Evolutionary conservation across 306 rosid genomes (phyloP), one percentile per base, ranked within the genome.

Genomic region (Fagus crenata): DNA sequence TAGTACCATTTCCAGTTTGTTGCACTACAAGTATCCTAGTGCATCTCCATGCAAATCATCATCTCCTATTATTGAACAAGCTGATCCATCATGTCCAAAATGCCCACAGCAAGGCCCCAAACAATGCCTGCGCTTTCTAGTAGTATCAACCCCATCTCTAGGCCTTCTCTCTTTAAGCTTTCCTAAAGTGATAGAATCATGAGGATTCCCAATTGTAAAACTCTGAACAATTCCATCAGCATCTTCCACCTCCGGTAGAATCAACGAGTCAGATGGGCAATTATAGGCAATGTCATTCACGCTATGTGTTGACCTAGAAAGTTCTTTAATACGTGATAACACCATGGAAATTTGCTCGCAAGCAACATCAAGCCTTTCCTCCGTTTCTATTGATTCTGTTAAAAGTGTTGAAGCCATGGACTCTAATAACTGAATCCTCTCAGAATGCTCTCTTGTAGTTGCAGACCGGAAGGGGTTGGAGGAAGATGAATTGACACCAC

Each of bases 101-200:
- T 86, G 92, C 41, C 72, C 90, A 86, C 93, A 92, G 43, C 86
- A 87, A 31, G 87, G 87, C 35, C 84, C 90, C 0, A 92, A 76
- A 71, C 86, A 87, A 79, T 87, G 88, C 68, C 96, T 81, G 4
- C 93, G 77, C 79, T 89, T 92, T 80, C 90, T 86, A 32, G 67
- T 69, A 72, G 83, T 77, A 58, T 92, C 96, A 4, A 85, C 81
- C 63, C 85, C 93, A 60, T 90, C 96, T 85, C 90, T 90, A 3
- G 83, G 83, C 74, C 91, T 93, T 84, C 89, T 85, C 78, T 90
- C 96, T 83, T 90, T 89, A 11, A 88, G 89, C 83, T 90, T 90
- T 54, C 90, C 93, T 76, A 87, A 28, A 71, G 83, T 49, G 53
- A 86, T 77, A 41, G 89, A 81, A 71, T 90, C 97, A 70, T 86